Evolutionary conservation across 176 grass and related monocot species (phyloP).

Genomic region (Eleusine indica): DNA sequence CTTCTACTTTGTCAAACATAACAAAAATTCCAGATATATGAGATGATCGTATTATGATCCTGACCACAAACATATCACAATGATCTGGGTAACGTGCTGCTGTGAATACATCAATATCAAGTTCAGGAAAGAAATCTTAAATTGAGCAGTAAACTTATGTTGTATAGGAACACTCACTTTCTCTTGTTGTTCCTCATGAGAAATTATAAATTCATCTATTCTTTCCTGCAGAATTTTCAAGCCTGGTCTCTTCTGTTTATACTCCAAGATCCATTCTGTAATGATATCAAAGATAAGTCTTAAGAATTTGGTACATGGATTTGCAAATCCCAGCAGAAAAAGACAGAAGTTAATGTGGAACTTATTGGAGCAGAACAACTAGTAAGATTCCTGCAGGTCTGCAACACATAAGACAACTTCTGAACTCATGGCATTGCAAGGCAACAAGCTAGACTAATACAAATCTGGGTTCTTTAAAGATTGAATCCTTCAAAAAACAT

Average conservation of each 20-base stretch:
- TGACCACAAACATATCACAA: background rate
- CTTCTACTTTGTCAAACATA: conserved; percentile 23
- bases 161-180: conserved; percentile 46
- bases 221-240: conserved; percentile 75
- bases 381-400: conserved; percentile 8
- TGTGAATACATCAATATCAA: background rate
- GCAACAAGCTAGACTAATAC: background rate
- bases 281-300: conserved; percentile 39
- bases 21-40: background rate
- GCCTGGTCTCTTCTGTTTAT: conserved; percentile 69
- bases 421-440: background rate
- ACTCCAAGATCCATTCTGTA: conserved; percentile 87
- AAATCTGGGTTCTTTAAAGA: background rate
- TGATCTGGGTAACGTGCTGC: no score
- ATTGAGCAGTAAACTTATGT: background rate
- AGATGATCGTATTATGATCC: background rate
- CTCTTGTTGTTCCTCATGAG: conserved; percentile 81
- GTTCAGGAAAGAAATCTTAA: no score
- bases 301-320: background rate
- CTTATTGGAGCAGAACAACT: conserved; percentile 14
- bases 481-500: background rate
- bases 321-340: conserved; percentile 25
- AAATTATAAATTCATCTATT: conserved; percentile 92
- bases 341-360: background rate
- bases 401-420: background rate